Conservation (phyloP, 2,329 filamentous ascomycete genomes). For the Stagonosporopsis vannaccii region DNA sequence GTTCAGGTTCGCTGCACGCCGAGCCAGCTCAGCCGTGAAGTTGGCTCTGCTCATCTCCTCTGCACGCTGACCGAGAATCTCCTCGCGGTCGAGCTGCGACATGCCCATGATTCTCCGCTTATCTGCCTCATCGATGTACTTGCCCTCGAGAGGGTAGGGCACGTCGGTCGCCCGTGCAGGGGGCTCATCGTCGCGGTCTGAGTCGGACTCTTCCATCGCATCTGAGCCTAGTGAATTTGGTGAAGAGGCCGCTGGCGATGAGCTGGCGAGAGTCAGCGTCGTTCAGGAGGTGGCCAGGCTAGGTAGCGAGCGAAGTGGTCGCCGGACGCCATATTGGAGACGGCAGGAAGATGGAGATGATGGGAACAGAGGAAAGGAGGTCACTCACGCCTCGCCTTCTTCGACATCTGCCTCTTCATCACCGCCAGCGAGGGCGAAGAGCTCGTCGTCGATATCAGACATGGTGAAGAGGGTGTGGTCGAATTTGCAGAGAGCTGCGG, state of each 20-base stretch:
- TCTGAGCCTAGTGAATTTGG: slow-evolving; percentile 79
- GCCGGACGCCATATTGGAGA: slow-evolving; percentile 19
- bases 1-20: slow-evolving; percentile 74
- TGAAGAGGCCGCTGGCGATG: slow-evolving; percentile 69
- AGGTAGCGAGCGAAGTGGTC: slow-evolving; percentile 3
- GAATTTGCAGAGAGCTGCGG: slow-evolving; percentile 9
- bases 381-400: slow-evolving; percentile 83
- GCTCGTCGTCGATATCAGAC: slow-evolving; percentile 85
- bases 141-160: slow-evolving; percentile 85
- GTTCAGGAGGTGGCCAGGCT: slow-evolving; percentile 16
- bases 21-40: slow-evolving; percentile 82
- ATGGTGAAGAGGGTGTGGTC: slow-evolving; percentile 56
- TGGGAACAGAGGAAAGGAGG: slow-evolving; percentile 10
- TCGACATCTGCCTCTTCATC: slow-evolving; percentile 66
- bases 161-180: slow-evolving; percentile 67
- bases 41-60: slow-evolving; percentile 81
- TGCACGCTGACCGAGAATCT: slow-evolving; percentile 85
- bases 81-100: slow-evolving; percentile 90
- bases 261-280: slow-evolving; percentile 60
- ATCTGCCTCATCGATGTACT: slow-evolving; percentile 68
- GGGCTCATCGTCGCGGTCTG: slow-evolving; percentile 51
- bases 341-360: slow-evolving; percentile 19
- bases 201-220: slow-evolving; percentile 83
- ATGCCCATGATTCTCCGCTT: slow-evolving; percentile 75
- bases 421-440: slow-evolving; percentile 89